Evolutionary conservation across 768 basidiomycete species (phyloP).

Genomic region (Calvatia gigantea): DNA sequence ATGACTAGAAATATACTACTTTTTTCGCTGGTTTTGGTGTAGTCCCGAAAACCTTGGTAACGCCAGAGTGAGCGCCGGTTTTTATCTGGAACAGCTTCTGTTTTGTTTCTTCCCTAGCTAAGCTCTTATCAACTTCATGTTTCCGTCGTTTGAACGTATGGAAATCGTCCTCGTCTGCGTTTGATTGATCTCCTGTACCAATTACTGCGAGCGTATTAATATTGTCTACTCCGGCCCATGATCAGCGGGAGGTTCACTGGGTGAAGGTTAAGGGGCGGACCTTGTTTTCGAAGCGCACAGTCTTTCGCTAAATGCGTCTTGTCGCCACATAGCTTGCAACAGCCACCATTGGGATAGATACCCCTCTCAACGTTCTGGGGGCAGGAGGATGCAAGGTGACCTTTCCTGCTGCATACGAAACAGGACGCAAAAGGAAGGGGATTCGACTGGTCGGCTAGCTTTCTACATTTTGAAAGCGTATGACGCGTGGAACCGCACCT

Average conservation of each 20-base stretch:
- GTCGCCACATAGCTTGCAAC: slow-evolving; percentile 85
- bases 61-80: not conserved
- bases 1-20: slow-evolving; percentile 6
- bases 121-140: slow-evolving; percentile 56
- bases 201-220: slow-evolving; percentile 32
- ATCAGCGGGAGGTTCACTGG: not conserved
- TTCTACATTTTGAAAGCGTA: slow-evolving; percentile 74
- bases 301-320: slow-evolving; percentile 84
- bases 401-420: slow-evolving; percentile 82
- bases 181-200: slow-evolving; percentile 51
- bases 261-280: slow-evolving; percentile 25
- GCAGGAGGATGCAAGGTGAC: slow-evolving; percentile 84
- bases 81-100: slow-evolving; percentile 26
- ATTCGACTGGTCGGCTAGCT: slow-evolving; percentile 53
- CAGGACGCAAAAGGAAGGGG: slow-evolving; percentile 88
- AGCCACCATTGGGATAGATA: slow-evolving; percentile 88
- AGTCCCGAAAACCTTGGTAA: not conserved
- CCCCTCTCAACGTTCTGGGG: slow-evolving; percentile 77
- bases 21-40: not conserved
- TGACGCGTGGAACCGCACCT: slow-evolving; percentile 85
- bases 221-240: slow-evolving; percentile 22
- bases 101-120: slow-evolving; percentile 42
- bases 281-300: slow-evolving; percentile 63
- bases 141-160: slow-evolving; percentile 70
- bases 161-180: slow-evolving; percentile 96